These are phyloP conservation scores for Diaporthe citri DNA, from an alignment of 2,329 filamentous ascomycete species.

Conservation along the genomic window DNA sequence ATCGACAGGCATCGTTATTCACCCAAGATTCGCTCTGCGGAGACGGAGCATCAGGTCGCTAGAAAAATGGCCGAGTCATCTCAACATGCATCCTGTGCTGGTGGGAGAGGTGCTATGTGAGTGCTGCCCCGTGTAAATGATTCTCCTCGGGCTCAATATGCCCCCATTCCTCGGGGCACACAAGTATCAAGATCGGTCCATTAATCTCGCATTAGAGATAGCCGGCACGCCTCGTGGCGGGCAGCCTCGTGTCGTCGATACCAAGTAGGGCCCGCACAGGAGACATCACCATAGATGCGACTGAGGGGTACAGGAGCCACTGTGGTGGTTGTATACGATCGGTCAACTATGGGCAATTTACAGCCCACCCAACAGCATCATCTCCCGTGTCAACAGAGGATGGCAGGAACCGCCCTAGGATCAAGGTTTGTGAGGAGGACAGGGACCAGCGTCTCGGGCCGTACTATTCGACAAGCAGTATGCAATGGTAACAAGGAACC, in stretches of 20 bases:
- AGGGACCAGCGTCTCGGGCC: slow-evolving; percentile 16
- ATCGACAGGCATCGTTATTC: slow-evolving; percentile 14
- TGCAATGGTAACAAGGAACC: not conserved
- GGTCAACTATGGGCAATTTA: not conserved
- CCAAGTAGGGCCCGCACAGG: not conserved
- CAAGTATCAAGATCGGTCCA: slow-evolving; percentile 13
- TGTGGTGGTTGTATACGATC: not conserved
- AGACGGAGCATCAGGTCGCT: slow-evolving; percentile 22
- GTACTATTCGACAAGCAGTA: not conserved
- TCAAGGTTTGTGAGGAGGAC: slow-evolving; percentile 7
- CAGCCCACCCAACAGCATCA: not conserved
- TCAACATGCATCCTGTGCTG: not conserved
- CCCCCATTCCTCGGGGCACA: not conserved
- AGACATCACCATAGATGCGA: not conserved
- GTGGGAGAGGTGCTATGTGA: not conserved
- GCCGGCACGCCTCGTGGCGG: not conserved
- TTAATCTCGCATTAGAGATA: slow-evolving; percentile 17
- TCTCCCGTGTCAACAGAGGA: not conserved
- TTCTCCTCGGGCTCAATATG: slow-evolving; percentile 9
- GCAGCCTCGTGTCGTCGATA: slow-evolving; percentile 3
- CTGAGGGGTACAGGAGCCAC: not conserved
- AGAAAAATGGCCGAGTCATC: slow-evolving; percentile 22
- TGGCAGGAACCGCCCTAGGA: not conserved
- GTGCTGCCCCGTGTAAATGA: slow-evolving; percentile 10
- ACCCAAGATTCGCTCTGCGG: slow-evolving; percentile 12